Base-by-base conservation (phyloP, 345 rosid genomes). In the Erysimum cheiranthoides region DNA sequence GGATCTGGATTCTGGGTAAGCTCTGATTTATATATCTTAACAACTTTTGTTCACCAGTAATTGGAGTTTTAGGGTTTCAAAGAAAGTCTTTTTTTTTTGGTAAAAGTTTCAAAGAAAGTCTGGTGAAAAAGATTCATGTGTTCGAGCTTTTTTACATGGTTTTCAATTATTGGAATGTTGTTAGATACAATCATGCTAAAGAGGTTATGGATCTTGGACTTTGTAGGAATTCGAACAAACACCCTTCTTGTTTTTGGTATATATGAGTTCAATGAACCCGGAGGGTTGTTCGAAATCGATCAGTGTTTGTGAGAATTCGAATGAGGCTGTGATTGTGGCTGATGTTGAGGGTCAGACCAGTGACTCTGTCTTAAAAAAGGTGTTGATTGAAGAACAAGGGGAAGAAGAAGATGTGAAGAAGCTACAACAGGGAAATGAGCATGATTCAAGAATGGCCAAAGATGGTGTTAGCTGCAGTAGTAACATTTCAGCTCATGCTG, bases 181-280 rank as follows among this genome's bases (percentile, higher is more conserved):
- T 74, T 36, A 57, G 60, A 38, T 66, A 30, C 43, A 46, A 16
- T 54, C 63, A 43, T 21, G 5, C 40, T 65, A 65, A 31, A 65
- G 11, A 45, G 16, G 40, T 28, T n/a, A 11, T 38, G 46, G 43
- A 46, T 74, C 61, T 68, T 0, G n/a, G 13, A 52, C 54, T 60
- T 75, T 52, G 58, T 70, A 77, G 76, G 71, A 70, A 21, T 4
- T 70, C 69, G 49, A 38, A 31, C 30, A 12, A 16, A 50, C 27
- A 9, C 57, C 8, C 2, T 67, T 2, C 18, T 36, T 1, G 13
- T 39, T 42, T 75, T 27, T 43, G 39, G 31, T 77, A 21, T 69
- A 40, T 51, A 76, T 27, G 28, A 40, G 6, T 50, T 66, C 8
- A 76, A 86, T 87, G 91, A 90, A 82, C 47, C 52, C 27, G 49